Conservation (phyloP, 169 alveolate species). For the Babesia bigemina region DNA sequence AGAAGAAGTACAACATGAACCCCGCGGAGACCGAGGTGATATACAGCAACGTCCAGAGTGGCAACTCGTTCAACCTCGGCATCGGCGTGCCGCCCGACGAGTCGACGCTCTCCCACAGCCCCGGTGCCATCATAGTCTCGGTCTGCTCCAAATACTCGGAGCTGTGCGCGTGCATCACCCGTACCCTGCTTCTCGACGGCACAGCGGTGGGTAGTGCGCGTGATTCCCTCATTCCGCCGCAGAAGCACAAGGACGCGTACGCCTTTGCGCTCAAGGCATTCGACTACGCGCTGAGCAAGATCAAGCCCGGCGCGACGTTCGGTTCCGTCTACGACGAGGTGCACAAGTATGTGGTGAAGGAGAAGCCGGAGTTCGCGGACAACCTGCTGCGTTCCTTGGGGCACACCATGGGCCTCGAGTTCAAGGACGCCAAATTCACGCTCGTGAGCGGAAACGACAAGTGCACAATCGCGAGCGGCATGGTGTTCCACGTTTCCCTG, state of each 20-base stretch:
- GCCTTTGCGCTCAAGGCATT: conserved; percentile 65
- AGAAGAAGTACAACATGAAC: conserved; percentile 69
- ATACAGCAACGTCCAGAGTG: conserved; percentile 81
- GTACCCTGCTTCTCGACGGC: conserved; percentile 77
- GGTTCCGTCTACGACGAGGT: conserved; percentile 71
- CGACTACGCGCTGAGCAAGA: conserved; percentile 64
- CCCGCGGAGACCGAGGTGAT: conserved; percentile 74
- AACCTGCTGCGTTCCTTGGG: conserved; percentile 82
- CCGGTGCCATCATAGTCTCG: conserved; percentile 76
- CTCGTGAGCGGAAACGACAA: conserved; percentile 40
- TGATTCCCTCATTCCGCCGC: background rate
- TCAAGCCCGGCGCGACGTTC: conserved; percentile 66
- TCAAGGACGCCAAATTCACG: conserved; percentile 71
- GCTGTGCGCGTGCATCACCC: conserved; percentile 74
- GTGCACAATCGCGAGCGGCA: conserved; percentile 74
- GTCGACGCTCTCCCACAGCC: conserved; percentile 71
- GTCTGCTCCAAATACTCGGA: conserved; percentile 77
- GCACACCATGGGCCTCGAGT: conserved; percentile 86
- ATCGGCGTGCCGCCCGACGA: conserved; percentile 73
- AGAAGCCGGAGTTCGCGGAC: conserved; percentile 60
- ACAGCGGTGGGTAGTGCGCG: conserved; percentile 38
- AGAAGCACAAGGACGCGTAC: conserved; percentile 75
- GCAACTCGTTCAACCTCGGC: conserved; percentile 67
- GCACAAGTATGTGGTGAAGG: conserved; percentile 51
- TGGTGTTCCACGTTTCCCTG: conserved; percentile 82